Percentiles rank a stretch among this genome's conserved stretches.
Conservation (phyloP, 2,329 filamentous ascomycete species). For the Aphanocladium album region DNA sequence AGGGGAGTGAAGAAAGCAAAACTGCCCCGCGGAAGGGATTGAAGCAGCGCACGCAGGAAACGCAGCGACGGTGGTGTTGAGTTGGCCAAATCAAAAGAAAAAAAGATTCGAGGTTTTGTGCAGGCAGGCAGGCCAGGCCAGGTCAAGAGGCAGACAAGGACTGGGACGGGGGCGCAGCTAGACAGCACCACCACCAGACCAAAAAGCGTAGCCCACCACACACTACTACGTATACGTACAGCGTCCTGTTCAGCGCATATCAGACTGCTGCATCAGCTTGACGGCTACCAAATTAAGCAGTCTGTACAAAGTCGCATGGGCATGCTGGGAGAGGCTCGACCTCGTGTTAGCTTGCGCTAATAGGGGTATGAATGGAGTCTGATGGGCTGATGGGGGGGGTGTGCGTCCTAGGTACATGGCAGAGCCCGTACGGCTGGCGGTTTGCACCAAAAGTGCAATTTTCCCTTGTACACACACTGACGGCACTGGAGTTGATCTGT, state of each 20-base stretch:
- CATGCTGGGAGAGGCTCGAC: neutral
- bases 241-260: neutral
- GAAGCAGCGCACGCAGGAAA: constrained; percentile 1
- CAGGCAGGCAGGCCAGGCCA: neutral
- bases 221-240: neutral
- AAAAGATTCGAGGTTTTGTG: constrained; percentile 7
- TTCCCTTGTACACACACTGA: neutral
- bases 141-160: neutral
- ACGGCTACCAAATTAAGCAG: constrained; percentile 7
- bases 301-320: neutral
- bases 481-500: neutral
- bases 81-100: constrained; percentile 5
- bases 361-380: neutral
- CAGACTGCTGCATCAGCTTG: neutral
- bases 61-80: neutral
- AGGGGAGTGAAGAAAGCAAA: constrained; percentile 8
- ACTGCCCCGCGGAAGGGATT: constrained; percentile 10
- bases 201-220: neutral
- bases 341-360: constrained; percentile 11
- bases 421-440: constrained; percentile 5
- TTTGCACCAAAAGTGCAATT: neutral
- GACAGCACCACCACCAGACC: neutral
- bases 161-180: neutral
- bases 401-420: neutral
- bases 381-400: neutral